Conservation (phyloP, 2,329 filamentous ascomycete species). For the Penicillium palitans region DNA sequence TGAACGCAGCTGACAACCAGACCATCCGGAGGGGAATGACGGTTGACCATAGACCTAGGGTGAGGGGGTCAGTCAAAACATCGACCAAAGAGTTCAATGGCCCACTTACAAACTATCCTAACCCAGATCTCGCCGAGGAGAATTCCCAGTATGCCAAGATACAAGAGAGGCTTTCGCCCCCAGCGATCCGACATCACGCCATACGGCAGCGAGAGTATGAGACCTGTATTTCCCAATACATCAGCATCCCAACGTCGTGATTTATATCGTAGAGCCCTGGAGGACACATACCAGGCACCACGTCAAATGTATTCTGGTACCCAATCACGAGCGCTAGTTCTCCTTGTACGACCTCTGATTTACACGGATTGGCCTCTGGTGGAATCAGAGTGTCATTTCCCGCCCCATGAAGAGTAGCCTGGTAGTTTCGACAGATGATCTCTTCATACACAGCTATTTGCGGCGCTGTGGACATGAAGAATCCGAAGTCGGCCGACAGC, state of each 20-base stretch:
- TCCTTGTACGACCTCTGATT: constrained; percentile 33
- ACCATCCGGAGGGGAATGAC: constrained; percentile 30
- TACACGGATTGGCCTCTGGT: constrained; percentile 23
- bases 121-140: constrained; percentile 28
- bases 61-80: neutral
- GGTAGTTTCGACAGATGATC: constrained; percentile 30
- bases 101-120: constrained; percentile 30
- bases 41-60: constrained; percentile 20
- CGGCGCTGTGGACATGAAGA: constrained; percentile 22
- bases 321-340: constrained; percentile 33
- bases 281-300: constrained; percentile 23
- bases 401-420: constrained; percentile 6
- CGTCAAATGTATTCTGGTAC: constrained; percentile 29
- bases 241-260: neutral
- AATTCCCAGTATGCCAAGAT: constrained; percentile 24
- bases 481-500: constrained; percentile 25
- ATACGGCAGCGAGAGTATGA: constrained; percentile 33
- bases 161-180: constrained; percentile 30
- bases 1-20: constrained; percentile 28
- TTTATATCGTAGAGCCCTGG: neutral
- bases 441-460: constrained; percentile 32
- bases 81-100: neutral
- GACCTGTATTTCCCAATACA: constrained; percentile 14
- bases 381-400: neutral
- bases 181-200: constrained; percentile 33